Evolutionary conservation across 2,329 filamentous ascomycete genomes (phyloP), one percentile per base, ranked within the genome.

Genomic region (Beauveria sp.): DNA sequence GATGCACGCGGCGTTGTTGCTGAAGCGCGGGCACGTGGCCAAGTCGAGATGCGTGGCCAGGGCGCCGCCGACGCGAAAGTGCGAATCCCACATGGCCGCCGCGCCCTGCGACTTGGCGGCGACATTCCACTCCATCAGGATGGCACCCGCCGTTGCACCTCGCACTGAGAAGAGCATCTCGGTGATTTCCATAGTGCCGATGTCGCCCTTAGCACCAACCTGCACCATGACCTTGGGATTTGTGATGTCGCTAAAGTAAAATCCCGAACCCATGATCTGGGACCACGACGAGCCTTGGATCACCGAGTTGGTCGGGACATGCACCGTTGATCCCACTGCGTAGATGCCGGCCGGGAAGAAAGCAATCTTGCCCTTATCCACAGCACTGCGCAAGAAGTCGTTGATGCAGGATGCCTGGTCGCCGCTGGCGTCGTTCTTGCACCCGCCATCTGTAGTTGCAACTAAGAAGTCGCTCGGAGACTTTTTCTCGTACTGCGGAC

Each of bases 61-160:
- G 3, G 67, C 67, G 1, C 69, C 70, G 2, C 76, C 79, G 58
- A 83, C 76, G 5, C 80, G 75, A 24, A 78, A 73, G 64, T 82
- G 80, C 2, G 79, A 76, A 48, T 65, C 66, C 64, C 63, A 65
- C 55, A 65, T 54, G 10, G 61, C 67, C 0, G 66, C 67, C 0
- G 64, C 34, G 85, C 85, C 64, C 80, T 79, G 59, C 61, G 72
- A 64, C 73, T 66, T n/a, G 78, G 80, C 16, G 77, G 77, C 14
- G 37, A 90, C 75, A 69, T 91, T 91, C 87, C 87, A 91, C 69
- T 91, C 80, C 68, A 91, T 80, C 65, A 91, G 76, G 62, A 90
- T 84, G 6, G 84, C 86, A 59, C 89, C 89, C 1, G 87, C 83
- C n/a, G 84, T 84, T 5, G 85, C 75, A 1, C 88, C 88, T 65